Base-by-base conservation (phyloP, 306 rosid genomes). In the Sesbania bispinosa region DNA sequence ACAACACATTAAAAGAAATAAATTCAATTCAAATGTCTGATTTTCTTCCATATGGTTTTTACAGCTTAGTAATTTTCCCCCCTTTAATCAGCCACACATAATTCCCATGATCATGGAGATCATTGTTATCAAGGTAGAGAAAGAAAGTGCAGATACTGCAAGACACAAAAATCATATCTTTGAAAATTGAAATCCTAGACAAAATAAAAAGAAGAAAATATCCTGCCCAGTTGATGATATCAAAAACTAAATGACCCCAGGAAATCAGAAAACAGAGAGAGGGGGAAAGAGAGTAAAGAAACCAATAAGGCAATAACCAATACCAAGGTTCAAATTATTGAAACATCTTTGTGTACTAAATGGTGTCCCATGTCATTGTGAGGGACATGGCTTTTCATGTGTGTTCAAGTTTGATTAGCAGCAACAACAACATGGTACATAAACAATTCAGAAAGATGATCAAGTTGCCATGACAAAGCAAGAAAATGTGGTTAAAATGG, bases 401-500 rank as follows among this genome's bases (percentile, higher is more conserved):
- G 15, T 46, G 4, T 10, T 58, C 6, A 26, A 15, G 29, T 16
- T 71, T 63, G 43, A 10, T 48, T 23, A 43, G 6, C 48, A 30
- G 0, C 48, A 59, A 27, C 19, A 73, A 8, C 57, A 72, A 30
- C 7, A 39, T 10, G 27, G 21, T 11, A 26, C 50, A 67, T 30
- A 35, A 35, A 23, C 29, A 76, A 66, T 43, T 76, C 11, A 67
- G 63, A 21, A 73, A 43, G 11, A n/a, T n/a, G n/a, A n/a, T 62
- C 73, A 29, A 69, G 70, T 30, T 53, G 33, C 23, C 41, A 53
- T 30, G 62, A 38, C 43, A 57, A 18, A 19, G 8, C 1, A 24
- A 41, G 11, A 24, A 39, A 77, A 51, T 0, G 2, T 18, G 10
- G 52, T 11, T 33, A 47, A 54, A n/a, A 69, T 33, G 21, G 43